Evolutionary conservation across 495 filamentous ascomycete genomes (phyloP), one percentile per base, ranked within the genome.

Genomic region (Xylaria nigripes): DNA sequence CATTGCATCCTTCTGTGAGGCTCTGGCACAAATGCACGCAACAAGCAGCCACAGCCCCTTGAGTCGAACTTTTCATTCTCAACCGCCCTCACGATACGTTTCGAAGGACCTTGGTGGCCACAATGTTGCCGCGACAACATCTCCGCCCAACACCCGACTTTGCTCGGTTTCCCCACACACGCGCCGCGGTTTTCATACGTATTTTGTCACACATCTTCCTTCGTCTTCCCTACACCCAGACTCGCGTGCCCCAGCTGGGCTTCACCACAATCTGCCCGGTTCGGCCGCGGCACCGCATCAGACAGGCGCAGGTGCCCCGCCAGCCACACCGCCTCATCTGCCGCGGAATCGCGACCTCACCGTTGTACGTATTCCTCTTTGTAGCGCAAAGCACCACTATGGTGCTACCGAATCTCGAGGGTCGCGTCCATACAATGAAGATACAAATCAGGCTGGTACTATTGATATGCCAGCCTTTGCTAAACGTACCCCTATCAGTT

Each of bases 321-420:
- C 84, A 9, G 72, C 80, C 7, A 72, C 78, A 22, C 64, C 79
- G 65, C 74, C 77, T 62, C 70, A 76, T 56, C 75, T 82, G 62
- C 76, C 80, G 32, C 75, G 74, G 40, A 64, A 56, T 21, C 83
- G 90, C 32, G 90, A 95, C 59, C 84, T 90, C 29, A 96, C 92
- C 0, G 90, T 97, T n/a, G 93, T 98, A 19, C 89, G 93, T n/a
- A 97, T 98, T 58, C 93, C 93, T 0, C 73, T 98, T 19, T 84
- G 84, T 54, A 92, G 84, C 61, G 93, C 93, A 40, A 98, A 97
- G 62, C 92, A 97, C 63, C 93, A 98, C 67, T 98, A 91, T 60
- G 93, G 93, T 19, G 86, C 79, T 21, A 79, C 82, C 9, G 76
- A 84, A 9, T 88, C 87, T 22, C 82, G 93, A 3, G 93, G 93